These are phyloP conservation scores for Crucihimalaya himalaica DNA, from an alignment of 345 rosid species.

Conservation along the genomic window DNA sequence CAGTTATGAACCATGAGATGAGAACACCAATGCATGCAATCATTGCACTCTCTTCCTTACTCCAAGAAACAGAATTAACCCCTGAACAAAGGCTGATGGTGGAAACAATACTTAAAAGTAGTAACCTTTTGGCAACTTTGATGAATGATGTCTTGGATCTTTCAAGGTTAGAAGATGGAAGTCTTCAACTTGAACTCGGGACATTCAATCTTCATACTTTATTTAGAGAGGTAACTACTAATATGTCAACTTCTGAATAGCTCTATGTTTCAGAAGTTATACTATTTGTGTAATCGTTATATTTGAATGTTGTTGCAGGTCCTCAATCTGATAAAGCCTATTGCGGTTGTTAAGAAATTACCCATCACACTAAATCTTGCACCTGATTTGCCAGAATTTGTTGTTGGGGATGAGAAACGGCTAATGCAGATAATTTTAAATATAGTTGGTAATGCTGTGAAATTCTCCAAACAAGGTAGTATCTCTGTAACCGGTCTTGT, in stretches of 20 bases:
- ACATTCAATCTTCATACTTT: slow-evolving; percentile 73
- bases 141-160: slow-evolving; percentile 97
- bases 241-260: neutral
- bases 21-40: slow-evolving; percentile 98
- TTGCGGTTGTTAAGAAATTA: slow-evolving; percentile 86
- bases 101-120: slow-evolving; percentile 93
- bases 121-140: slow-evolving; percentile 83
- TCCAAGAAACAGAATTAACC: slow-evolving; percentile 92
- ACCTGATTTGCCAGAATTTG: slow-evolving; percentile 85
- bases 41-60: slow-evolving; percentile 94
- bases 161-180: slow-evolving; percentile 98
- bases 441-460: slow-evolving; percentile 94
- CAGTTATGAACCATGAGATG: slow-evolving; percentile 99
- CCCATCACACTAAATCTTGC: slow-evolving; percentile 67
- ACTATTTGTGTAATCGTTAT: neutral
- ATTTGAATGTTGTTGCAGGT: slow-evolving; percentile 55
- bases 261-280: neutral
- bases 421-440: slow-evolving; percentile 83
- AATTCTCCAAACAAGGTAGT: slow-evolving; percentile 89
- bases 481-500: slow-evolving; percentile 72
- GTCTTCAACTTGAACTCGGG: slow-evolving; percentile 80
- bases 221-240: slow-evolving; percentile 65
- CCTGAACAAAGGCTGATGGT: slow-evolving; percentile 97
- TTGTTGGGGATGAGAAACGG: slow-evolving; percentile 89
- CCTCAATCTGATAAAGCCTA: slow-evolving; percentile 82